Evolutionary conservation across 2,329 filamentous ascomycete genomes (phyloP).

Genomic region (Cercospora berteroae): DNA sequence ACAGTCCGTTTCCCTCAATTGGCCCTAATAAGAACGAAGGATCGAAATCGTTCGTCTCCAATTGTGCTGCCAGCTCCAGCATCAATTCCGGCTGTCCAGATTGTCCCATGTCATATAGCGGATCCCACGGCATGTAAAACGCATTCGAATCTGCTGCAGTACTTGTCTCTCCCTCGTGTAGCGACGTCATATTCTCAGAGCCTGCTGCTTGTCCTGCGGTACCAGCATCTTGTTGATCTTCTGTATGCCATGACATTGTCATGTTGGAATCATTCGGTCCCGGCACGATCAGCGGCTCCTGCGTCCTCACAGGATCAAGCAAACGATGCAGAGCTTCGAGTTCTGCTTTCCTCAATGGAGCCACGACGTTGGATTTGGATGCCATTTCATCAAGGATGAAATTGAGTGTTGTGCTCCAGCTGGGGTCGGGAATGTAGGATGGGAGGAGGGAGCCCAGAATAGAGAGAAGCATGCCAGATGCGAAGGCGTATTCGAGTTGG

Average conservation of each 20-base stretch:
- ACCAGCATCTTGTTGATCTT: neutral
- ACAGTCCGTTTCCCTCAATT: neutral
- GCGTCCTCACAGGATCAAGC: slow-evolving; percentile 3
- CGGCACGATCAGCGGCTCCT: slow-evolving; percentile 10
- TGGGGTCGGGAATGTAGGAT: slow-evolving; percentile 20
- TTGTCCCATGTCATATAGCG: slow-evolving; percentile 5
- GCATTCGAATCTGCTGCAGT: neutral
- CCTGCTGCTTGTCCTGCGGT: neutral
- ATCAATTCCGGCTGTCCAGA: slow-evolving; percentile 9
- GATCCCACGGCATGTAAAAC: slow-evolving; percentile 6
- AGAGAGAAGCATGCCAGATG: slow-evolving; percentile 23
- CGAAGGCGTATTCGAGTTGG: slow-evolving; percentile 28
- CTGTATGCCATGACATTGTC: neutral
- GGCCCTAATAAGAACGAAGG: slow-evolving; percentile 7
- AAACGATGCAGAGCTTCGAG: slow-evolving; percentile 22
- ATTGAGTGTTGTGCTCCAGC: slow-evolving; percentile 19
- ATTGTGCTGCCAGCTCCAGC: slow-evolving; percentile 7
- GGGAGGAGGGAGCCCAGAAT: slow-evolving; percentile 24
- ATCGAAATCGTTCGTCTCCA: slow-evolving; percentile 5
- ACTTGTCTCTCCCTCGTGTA: neutral
- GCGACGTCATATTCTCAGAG: neutral
- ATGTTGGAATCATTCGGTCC: neutral
- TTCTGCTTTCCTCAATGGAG: slow-evolving; percentile 23
- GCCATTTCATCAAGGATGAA: slow-evolving; percentile 27
- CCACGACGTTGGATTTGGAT: slow-evolving; percentile 24